Base-by-base conservation (phyloP, 306 rosid species). In the Lathyrus sativus region DNA sequence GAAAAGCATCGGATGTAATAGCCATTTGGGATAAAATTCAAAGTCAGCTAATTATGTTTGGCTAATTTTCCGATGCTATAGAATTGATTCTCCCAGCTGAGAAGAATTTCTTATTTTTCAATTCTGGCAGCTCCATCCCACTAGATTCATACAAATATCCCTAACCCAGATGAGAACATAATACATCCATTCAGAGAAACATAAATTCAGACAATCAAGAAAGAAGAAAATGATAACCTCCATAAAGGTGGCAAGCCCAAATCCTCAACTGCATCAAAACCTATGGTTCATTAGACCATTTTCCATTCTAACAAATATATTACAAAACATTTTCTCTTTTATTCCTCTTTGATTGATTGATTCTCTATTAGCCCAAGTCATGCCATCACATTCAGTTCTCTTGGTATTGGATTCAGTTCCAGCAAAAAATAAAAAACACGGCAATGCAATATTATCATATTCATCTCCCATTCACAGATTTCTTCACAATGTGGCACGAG, bases 381-480 rank as follows among this genome's bases (percentile, higher is more conserved):
- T 49, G 65, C 42, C 64, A 57, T 12, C 37, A 55, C 65, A 41
- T 65, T 65, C 19, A 66, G 45, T 31, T 72, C 64, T 19, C 58
- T 39, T 12, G 15, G 15, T 13, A 65, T 46, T 62, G 49, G 45
- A 65, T 33, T 46, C 44, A 14, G 15, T 28, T 56, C 37, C 4
- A 74, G 35, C 38, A 51, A n/a, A n/a, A n/a, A n/a, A n/a, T n/a
- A 53, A 26, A 54, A 22, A 22, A 4, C n/a, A 9, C 1, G 0
- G 14, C 61, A 46, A 60, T 60, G 5, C 51, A 48, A 45, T 33
- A 60, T 19, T 50, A 24, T 38, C 70, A 39, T 6, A 61, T 15
- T 7, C 70, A 62, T 4, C 29, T 26, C 29, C 29, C 29, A 54
- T 17, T 56, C 42, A 74, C 65, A 14, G 3, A 48, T 9, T 11